These are phyloP conservation scores for Apophysomyces ossiformis DNA, from an alignment of 371 early-diverging fungal genomes.

Conservation along the genomic window DNA sequence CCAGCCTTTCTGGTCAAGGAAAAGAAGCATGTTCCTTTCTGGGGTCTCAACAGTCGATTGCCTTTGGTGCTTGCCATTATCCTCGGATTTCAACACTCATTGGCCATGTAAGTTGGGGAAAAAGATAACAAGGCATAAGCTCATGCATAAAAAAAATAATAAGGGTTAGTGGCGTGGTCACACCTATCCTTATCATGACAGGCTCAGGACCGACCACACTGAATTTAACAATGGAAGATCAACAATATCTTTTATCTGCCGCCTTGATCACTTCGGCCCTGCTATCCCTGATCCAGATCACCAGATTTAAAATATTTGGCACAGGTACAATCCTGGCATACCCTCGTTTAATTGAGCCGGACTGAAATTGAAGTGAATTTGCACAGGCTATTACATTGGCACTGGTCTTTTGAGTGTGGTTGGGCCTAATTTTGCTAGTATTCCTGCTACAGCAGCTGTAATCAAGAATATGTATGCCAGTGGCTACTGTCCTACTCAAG, in stretches of 20 bases:
- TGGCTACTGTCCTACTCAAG: conserved; percentile 52
- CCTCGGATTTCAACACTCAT: conserved; percentile 66
- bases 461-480: conserved; percentile 45
- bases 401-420: conserved; percentile 63
- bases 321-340: conserved; percentile 24
- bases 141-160: conserved; percentile 33
- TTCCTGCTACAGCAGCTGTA: conserved; percentile 47
- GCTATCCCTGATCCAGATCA: conserved; percentile 62
- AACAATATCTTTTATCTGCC: conserved; percentile 59
- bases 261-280: conserved; percentile 65
- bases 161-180: conserved; percentile 64
- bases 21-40: conserved; percentile 55
- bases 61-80: conserved; percentile 58
- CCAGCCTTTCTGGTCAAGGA: conserved; percentile 47
- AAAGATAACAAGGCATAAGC: conserved; percentile 27
- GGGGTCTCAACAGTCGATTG: conserved; percentile 61
- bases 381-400: conserved; percentile 50
- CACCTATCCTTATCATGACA: conserved; percentile 61
- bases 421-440: conserved; percentile 60
- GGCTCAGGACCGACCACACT: conserved; percentile 54
- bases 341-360: background rate
- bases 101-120: conserved; percentile 44
- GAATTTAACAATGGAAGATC: conserved; percentile 50
- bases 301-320: conserved; percentile 55
- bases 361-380: background rate